Percentiles rank a stretch among this genome's conserved stretches.
Evolutionary conservation across 2,329 filamentous ascomycete genomes (phyloP).

Genomic region (Fusarium illudens): DNA sequence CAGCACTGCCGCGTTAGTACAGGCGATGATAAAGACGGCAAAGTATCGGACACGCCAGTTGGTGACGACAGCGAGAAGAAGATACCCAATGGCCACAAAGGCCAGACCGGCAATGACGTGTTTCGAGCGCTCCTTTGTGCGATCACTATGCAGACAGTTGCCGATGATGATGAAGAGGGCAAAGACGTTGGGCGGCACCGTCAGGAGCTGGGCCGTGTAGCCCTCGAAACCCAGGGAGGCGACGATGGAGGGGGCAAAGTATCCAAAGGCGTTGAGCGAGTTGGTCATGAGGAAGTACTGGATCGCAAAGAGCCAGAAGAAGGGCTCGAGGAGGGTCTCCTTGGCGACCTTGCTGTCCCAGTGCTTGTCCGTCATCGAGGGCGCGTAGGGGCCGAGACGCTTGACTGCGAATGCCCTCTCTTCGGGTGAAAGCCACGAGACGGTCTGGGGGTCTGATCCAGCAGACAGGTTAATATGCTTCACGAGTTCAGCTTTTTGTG

Average conservation of each 20-base stretch:
- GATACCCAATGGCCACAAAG: constrained; percentile 43
- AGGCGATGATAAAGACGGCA: constrained; percentile 46
- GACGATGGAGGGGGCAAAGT: constrained; percentile 49
- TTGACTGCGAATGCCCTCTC: constrained; percentile 48
- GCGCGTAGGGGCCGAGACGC: constrained; percentile 47
- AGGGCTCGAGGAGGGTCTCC: constrained; percentile 44
- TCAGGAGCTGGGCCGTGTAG: constrained; percentile 47
- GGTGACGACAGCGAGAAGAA: constrained; percentile 43
- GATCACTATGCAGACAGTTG: constrained; percentile 45
- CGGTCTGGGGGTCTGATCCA: constrained; percentile 44
- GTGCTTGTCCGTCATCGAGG: constrained; percentile 48
- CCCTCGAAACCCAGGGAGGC: constrained; percentile 47
- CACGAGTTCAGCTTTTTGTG: fast-evolving
- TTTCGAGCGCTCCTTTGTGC: constrained; percentile 44
- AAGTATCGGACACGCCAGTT: constrained; percentile 45
- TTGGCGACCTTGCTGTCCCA: constrained; percentile 46
- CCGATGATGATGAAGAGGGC: constrained; percentile 47
- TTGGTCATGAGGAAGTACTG: constrained; percentile 47
- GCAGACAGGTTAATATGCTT: background rate
- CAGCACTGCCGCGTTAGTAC: constrained; percentile 45
- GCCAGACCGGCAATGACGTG: constrained; percentile 42
- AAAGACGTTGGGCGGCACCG: constrained; percentile 49
- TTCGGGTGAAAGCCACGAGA: constrained; percentile 44
- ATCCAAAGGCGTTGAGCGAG: constrained; percentile 48
- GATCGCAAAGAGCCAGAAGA: constrained; percentile 47